Base-by-base conservation (phyloP, 2,329 filamentous ascomycete species). In the Clarireedia paspali region DNA sequence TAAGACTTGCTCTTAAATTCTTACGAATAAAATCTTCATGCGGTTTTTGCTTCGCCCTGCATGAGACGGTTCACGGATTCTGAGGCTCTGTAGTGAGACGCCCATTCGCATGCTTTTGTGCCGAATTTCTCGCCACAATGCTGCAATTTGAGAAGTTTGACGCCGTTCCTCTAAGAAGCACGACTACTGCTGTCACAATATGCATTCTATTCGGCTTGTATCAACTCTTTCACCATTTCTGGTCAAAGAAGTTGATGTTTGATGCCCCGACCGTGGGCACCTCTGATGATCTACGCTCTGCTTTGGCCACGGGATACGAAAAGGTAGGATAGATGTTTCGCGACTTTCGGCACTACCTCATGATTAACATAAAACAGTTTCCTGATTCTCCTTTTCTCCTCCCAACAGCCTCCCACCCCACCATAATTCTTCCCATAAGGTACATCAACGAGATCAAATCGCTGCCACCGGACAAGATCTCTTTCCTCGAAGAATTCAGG, bases 361-460 rank as follows among this genome's bases (percentile, higher is more conserved):
- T 50, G 2, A 24, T 15, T 7, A 39, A 40, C 12, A 24, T 27
- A 30, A 42, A 42, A 34, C 40, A 50, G 36, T 50, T 24, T 38
- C 48, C 48, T 14, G 10, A 50, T 2, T 40, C 48, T 3, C 48
- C 48, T 5, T 50, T 50, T 20, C 23, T 50, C 1, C 23, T 50
- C 1, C 48, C 48, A 42, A 50, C 48, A 3, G 36, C 48, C n/a
- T 36, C 48, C 40, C 48, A 50, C 24, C 50, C 50, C 0, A 53
- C 50, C 5, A 46, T 53, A 6, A 46, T 54, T 24, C 23, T 54
- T 7, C 51, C 51, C 12, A 45, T 54, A 27, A 54, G 27, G 4
- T 54, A 54, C 10, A 47, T 54, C 14, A 30, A 54, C 45, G 42
- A 54, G 7, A 47, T 54, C 44, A 54, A 54, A 48, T 54, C 51